Evolutionary conservation across 192 early-diverging fungal genomes (phyloP).

Genomic region (Gaertneriomyces semiglobifer): DNA sequence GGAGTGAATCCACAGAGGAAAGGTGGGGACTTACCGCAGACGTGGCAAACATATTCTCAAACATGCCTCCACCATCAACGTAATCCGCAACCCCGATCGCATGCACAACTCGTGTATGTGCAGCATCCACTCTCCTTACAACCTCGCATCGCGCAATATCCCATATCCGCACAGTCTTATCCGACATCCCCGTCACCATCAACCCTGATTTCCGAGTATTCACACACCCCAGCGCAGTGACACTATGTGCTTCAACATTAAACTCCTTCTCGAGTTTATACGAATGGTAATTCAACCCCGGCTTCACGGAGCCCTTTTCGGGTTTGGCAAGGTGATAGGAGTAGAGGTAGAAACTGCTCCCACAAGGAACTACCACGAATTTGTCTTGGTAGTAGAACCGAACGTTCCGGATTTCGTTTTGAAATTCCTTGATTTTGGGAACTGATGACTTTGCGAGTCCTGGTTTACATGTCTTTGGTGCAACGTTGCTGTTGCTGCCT

Average conservation of each 20-base stretch:
- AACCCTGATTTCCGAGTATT: constrained; percentile 17
- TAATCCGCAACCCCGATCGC: constrained; percentile 19
- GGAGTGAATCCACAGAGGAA: too few species aligned
- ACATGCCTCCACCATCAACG: background rate
- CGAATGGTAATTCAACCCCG: constrained; percentile 21
- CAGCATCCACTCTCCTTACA: constrained; percentile 6
- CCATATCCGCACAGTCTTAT: constrained; percentile 27
- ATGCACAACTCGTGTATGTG: constrained; percentile 16
- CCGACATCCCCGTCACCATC: constrained; percentile 16
- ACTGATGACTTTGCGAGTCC: background rate
- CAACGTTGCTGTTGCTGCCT: background rate
- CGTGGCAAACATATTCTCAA: constrained; percentile 13
- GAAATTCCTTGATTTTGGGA: background rate
- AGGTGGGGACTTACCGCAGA: constrained; percentile 10
- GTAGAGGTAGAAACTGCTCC: constrained; percentile 1
- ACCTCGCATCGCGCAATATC: constrained; percentile 14
- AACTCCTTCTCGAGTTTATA: constrained; percentile 9
- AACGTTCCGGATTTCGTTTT: constrained; percentile 13
- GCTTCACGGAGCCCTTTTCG: constrained; percentile 17
- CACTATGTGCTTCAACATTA: constrained; percentile 8
- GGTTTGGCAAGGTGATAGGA: constrained; percentile 17
- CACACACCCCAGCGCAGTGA: constrained; percentile 21
- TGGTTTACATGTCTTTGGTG: too few species aligned
- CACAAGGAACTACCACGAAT: constrained; percentile 17
- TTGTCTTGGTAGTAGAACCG: constrained; percentile 24